These are phyloP conservation scores for Breviolum minutum DNA, from an alignment of 73 alveolate species.

Conservation along the genomic window DNA sequence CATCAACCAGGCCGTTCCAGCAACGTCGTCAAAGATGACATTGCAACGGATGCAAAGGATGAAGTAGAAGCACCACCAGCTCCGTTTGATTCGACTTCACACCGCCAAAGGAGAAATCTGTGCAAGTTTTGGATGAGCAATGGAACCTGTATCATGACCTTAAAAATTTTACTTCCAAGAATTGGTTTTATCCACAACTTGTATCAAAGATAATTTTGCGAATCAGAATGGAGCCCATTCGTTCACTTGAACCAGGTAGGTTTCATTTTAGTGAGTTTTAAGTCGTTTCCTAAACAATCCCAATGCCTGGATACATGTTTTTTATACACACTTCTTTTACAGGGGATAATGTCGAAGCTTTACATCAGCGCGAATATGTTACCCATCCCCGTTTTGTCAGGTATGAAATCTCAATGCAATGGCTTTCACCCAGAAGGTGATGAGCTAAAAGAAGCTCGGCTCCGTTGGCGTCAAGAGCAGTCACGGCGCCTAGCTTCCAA, in stretches of 20 bases:
- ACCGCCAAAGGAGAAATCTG: neutral
- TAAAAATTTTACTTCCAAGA: neutral
- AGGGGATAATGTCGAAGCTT: too few species aligned
- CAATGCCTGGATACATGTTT: too few species aligned
- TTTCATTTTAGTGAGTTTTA: too few species aligned
- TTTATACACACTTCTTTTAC: too few species aligned
- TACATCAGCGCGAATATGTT: neutral
- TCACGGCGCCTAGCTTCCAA: slow-evolving; percentile 10
- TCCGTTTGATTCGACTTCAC: neutral
- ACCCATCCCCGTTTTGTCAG: neutral
- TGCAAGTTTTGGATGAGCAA: slow-evolving; percentile 93
- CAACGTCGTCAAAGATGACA: neutral
- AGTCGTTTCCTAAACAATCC: too few species aligned
- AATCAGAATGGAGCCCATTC: too few species aligned
- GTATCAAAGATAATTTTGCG: too few species aligned
- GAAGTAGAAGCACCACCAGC: slow-evolving; percentile 18
- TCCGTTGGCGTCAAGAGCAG: slow-evolving; percentile 79
- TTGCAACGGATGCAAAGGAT: neutral
- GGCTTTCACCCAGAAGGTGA: slow-evolving; percentile 66
- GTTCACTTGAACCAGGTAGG: too few species aligned
- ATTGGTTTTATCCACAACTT: neutral
- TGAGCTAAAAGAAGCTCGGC: slow-evolving; percentile 64
- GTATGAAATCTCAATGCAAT: slow-evolving; percentile 19
- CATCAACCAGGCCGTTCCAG: neutral
- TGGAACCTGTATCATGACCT: slow-evolving; percentile 11